Evolutionary conservation across 2,329 filamentous ascomycete genomes (phyloP).

Genomic region (Sporothrix schenckii): DNA sequence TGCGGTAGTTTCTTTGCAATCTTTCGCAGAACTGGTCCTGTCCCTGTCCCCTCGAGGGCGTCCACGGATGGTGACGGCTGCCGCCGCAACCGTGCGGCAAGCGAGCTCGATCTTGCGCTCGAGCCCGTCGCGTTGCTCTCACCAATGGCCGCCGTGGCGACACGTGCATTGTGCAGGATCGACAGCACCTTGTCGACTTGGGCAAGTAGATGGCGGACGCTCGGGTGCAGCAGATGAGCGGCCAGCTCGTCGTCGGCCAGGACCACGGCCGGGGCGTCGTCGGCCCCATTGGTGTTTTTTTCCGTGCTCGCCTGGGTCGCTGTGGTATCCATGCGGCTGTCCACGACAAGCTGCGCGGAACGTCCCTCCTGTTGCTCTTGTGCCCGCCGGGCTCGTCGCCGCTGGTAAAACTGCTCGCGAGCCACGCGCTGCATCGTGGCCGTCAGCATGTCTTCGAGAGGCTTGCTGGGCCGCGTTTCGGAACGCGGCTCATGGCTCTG

Average conservation of each 20-base stretch:
- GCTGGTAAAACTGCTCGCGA: conserved; percentile 61
- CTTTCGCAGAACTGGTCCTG: background rate
- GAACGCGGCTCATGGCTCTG: conserved; percentile 46
- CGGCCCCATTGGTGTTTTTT: background rate
- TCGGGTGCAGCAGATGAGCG: conserved; percentile 65
- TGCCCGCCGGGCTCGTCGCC: background rate
- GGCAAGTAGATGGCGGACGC: conserved; percentile 68
- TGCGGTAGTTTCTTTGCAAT: background rate
- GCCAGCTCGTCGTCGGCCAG: conserved; percentile 73
- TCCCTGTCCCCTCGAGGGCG: background rate
- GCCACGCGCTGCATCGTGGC: conserved; percentile 68
- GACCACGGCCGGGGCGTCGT: conserved; percentile 49
- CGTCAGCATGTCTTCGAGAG: conserved; percentile 69
- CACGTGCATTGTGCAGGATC: conserved; percentile 68
- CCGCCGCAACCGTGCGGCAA: background rate
- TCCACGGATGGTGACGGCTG: background rate
- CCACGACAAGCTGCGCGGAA: background rate
- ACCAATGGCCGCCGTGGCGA: conserved; percentile 43
- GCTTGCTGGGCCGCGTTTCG: conserved; percentile 36
- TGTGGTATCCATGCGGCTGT: background rate
- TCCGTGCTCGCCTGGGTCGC: background rate
- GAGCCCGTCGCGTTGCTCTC: background rate
- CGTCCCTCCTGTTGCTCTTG: background rate
- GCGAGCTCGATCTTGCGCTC: too few relatives aligned
- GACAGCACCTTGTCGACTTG: conserved; percentile 70